phyloP scores from a whole-genome alignment of 768 basidiomycete species.

The Suillus brevipes region DNA sequence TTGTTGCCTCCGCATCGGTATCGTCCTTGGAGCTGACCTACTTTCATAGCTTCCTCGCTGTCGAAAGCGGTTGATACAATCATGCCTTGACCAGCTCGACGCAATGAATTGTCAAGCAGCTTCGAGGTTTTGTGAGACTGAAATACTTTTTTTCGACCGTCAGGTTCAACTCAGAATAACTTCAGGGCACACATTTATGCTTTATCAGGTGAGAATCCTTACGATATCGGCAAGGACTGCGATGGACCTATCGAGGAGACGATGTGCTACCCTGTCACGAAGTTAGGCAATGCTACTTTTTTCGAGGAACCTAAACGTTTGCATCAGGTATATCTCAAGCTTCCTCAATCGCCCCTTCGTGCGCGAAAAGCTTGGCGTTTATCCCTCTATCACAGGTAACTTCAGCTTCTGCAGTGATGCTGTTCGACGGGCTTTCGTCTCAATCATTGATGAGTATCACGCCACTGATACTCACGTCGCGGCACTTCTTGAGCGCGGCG shows the following conservation, averaged over 20 bases:
- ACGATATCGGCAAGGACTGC: constrained; percentile 68
- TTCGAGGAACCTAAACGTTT: neutral
- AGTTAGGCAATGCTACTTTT: constrained; percentile 27
- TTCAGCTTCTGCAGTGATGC: constrained; percentile 40
- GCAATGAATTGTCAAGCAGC: constrained; percentile 67
- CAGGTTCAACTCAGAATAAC: constrained; percentile 18
- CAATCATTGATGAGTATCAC: constrained; percentile 40
- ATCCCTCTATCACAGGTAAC: constrained; percentile 41
- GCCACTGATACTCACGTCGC: constrained; percentile 37
- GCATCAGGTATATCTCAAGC: constrained; percentile 49
- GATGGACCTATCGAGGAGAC: constrained; percentile 45
- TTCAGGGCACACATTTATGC: neutral
- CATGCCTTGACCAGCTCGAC: constrained; percentile 70
- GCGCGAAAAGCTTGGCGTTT: constrained; percentile 61
- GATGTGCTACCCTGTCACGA: constrained; percentile 61
- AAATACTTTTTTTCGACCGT: constrained; percentile 38
- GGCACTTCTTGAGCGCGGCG: constrained; percentile 66
- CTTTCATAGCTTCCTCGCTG: constrained; percentile 64
- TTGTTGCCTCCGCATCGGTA: constrained; percentile 10
- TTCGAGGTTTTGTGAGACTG: constrained; percentile 58
- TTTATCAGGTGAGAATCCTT: constrained; percentile 50
- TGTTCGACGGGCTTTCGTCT: constrained; percentile 51
- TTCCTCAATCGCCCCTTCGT: constrained; percentile 64
- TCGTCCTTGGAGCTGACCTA: neutral
- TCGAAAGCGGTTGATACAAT: constrained; percentile 50